Conservation (phyloP, 208 protist species). For the Leishmania guyanensis region DNA sequence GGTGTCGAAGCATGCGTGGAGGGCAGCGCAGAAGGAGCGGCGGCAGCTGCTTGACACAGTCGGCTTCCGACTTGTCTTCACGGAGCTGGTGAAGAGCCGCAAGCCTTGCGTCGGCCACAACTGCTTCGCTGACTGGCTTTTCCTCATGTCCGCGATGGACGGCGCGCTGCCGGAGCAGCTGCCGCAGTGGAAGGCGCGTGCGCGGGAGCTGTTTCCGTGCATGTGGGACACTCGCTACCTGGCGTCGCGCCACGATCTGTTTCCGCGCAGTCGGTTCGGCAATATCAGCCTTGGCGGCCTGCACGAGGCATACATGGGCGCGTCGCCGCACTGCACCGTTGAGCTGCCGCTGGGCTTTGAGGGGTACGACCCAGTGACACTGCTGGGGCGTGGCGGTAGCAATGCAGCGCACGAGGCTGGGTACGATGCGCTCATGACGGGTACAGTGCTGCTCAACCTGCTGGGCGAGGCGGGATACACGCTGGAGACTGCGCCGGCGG, state of each 20-base stretch:
- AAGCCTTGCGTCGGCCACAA: constrained; percentile 86
- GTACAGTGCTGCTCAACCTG: constrained; percentile 67
- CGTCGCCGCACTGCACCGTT: constrained; percentile 42
- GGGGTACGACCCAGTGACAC: constrained; percentile 53
- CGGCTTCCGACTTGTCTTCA: constrained; percentile 72
- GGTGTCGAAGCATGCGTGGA: constrained; percentile 19
- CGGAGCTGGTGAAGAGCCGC: constrained; percentile 51
- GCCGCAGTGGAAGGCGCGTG: constrained; percentile 47
- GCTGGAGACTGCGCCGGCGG: constrained; percentile 19
- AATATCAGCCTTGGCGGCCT: constrained; percentile 46
- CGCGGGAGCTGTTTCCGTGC: constrained; percentile 54
- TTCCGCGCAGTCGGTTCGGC: constrained; percentile 44
- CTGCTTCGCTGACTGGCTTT: constrained; percentile 80
- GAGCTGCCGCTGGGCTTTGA: constrained; percentile 66
- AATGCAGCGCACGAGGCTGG: constrained; percentile 63
- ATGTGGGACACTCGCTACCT: constrained; percentile 76
- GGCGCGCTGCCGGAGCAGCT: constrained; percentile 44
- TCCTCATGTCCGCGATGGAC: constrained; percentile 58
- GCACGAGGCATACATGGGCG: constrained; percentile 57
- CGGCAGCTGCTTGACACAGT: constrained; percentile 54
- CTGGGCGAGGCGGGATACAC: constrained; percentile 49
- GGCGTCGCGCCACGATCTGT: constrained; percentile 38
- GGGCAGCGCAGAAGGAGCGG: constrained; percentile 20
- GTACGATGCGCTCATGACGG: constrained; percentile 78
- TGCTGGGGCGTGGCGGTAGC: constrained; percentile 22